Conservation (phyloP, 2,329 filamentous ascomycete species). For the Tolypocladium tropicale region DNA sequence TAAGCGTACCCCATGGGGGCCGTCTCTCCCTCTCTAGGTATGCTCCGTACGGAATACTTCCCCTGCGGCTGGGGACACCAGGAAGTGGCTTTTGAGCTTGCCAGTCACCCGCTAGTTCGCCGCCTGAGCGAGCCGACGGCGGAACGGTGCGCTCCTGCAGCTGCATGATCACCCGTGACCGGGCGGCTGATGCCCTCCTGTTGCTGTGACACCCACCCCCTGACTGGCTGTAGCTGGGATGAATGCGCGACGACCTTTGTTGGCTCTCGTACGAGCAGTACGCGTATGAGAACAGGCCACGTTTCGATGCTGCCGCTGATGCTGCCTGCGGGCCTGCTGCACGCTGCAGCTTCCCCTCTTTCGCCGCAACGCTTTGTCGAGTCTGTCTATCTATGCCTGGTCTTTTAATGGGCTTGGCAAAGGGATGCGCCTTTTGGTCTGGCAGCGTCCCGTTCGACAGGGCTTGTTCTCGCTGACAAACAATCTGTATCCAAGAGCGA, state of each 20-base stretch:
- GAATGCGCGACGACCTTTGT: background rate
- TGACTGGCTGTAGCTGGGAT: background rate
- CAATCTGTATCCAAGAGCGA: no score
- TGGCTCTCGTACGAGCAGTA: background rate
- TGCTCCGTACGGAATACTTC: background rate
- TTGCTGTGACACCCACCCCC: background rate
- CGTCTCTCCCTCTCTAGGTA: no score
- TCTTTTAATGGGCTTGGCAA: background rate
- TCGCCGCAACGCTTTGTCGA: background rate
- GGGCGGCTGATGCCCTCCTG: conserved; percentile 9
- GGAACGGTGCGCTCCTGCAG: conserved; percentile 26
- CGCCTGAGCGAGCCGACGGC: conserved; percentile 4
- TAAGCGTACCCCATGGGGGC: background rate
- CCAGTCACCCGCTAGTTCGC: background rate
- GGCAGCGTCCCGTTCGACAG: background rate
- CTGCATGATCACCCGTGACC: conserved; percentile 23
- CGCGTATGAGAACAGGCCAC: conserved; percentile 17
- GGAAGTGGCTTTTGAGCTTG: background rate
- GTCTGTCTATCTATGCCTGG: background rate
- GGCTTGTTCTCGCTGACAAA: background rate
- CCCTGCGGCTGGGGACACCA: background rate
- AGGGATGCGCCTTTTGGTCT: background rate
- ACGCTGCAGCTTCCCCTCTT: conserved; percentile 5
- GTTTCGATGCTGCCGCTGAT: conserved; percentile 11
- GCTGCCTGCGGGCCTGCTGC: conserved; percentile 2